These are phyloP conservation scores for Mucor racemosus DNA, from an alignment of 371 early-diverging fungal species.

Conservation along the genomic window DNA sequence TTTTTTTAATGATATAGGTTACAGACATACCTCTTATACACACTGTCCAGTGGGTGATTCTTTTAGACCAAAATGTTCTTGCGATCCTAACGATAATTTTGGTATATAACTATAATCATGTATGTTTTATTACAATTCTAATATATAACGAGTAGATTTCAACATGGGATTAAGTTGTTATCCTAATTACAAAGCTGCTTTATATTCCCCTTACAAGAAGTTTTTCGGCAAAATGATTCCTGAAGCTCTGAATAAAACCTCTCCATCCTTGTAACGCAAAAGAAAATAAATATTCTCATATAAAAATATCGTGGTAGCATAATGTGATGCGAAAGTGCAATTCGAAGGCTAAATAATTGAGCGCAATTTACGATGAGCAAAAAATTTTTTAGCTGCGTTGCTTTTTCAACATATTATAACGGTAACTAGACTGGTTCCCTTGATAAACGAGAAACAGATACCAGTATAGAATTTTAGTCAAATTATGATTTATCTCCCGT, in stretches of 20 bases:
- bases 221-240: neutral
- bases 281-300: no score
- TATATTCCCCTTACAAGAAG: neutral
- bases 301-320: no score
- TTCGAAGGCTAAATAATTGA: no score
- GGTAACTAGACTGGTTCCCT: no score
- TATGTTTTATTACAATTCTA: neutral
- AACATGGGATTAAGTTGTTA: neutral
- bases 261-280: no score
- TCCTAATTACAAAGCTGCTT: neutral
- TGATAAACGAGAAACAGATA: no score
- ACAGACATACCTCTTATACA: slow-evolving; percentile 66
- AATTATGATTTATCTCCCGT: no score
- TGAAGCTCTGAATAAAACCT: neutral
- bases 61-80: slow-evolving; percentile 54
- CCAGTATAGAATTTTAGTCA: no score
- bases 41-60: slow-evolving; percentile 69
- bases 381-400: no score
- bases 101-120: slow-evolving; percentile 11
- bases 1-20: slow-evolving; percentile 84
- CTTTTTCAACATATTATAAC: no score
- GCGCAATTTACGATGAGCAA: no score
- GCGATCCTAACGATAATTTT: slow-evolving; percentile 53
- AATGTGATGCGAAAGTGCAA: no score
- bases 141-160: neutral